Evolutionary conservation across 371 early-diverging fungal species (phyloP).

Genomic region (Quaeritorhiza haematococci): DNA sequence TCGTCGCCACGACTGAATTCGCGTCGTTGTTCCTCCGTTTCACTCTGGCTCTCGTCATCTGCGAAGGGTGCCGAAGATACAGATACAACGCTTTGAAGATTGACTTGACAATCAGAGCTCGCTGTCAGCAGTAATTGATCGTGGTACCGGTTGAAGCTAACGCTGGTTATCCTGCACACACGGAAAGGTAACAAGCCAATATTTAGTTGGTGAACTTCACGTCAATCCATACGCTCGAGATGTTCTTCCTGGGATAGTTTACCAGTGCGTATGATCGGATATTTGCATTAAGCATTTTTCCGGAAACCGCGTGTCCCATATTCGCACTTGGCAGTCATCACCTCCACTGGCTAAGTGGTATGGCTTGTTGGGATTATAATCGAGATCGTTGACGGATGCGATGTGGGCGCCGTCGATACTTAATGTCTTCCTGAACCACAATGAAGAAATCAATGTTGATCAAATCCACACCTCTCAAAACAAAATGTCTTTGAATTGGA

Average conservation of each 20-base stretch:
- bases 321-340: slow-evolving; percentile 72
- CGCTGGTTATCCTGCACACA: slow-evolving; percentile 70
- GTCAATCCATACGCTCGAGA: background rate
- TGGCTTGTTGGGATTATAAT: slow-evolving; percentile 81
- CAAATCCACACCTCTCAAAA: background rate
- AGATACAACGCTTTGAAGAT: slow-evolving; percentile 74
- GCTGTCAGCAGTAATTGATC: slow-evolving; percentile 85
- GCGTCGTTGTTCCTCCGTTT: slow-evolving; percentile 10
- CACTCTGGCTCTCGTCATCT: slow-evolving; percentile 35
- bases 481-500: slow-evolving; percentile 11
- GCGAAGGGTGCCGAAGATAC: slow-evolving; percentile 69
- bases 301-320: slow-evolving; percentile 77
- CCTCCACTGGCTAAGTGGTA: slow-evolving; percentile 76
- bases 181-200: too few species aligned
- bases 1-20: slow-evolving; percentile 8
- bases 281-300: slow-evolving; percentile 52
- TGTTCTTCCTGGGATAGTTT: background rate
- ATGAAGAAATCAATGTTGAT: background rate
- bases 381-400: slow-evolving; percentile 63
- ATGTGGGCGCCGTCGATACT: slow-evolving; percentile 54
- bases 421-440: slow-evolving; percentile 37
- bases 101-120: slow-evolving; percentile 79
- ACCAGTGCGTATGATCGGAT: slow-evolving; percentile 82
- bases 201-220: too few species aligned
- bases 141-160: slow-evolving; percentile 78